A percentile compares a stretch with the other conserved stretches of the same genome.
These are phyloP conservation scores for Populus hybrid DNA, from an alignment of 441 rosid genomes.

Conservation along the genomic window DNA sequence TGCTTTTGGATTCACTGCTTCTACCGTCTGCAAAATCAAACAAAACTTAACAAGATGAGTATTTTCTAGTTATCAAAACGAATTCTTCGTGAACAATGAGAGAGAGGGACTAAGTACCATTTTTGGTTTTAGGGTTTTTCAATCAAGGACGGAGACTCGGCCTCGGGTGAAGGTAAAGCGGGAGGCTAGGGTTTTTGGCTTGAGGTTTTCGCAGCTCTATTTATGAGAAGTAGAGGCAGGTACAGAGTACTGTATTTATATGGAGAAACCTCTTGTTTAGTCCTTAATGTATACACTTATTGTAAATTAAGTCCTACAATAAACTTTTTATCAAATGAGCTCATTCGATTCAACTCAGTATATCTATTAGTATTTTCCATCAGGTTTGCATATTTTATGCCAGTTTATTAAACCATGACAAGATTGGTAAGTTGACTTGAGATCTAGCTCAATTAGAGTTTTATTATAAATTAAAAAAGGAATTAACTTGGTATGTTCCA, in stretches of 20 bases:
- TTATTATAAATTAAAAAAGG: too few species aligned
- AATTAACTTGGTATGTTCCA: rapidly evolving
- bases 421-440: rapidly evolving
- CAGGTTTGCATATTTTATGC: too few species aligned
- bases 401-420: not conserved
- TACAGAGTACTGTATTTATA: not conserved
- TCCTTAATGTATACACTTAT: not conserved
- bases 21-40: slow-evolving; percentile 52
- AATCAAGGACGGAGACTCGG: not conserved
- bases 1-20: slow-evolving; percentile 81
- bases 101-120: not conserved
- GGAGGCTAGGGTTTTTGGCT: not conserved
- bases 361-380: too few species aligned
- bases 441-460: rapidly evolving
- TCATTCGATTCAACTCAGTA: not conserved
- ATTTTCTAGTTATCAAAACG: not conserved
- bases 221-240: not conserved
- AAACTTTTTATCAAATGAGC: not conserved
- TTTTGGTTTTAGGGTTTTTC: not conserved
- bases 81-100: not conserved
- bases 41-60: slow-evolving; percentile 2
- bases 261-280: not conserved
- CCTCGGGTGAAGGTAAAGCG: not conserved
- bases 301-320: not conserved
- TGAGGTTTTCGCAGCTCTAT: not conserved